Base-by-base conservation (phyloP, 1,284 basidiomycete genomes). In the Cutaneotrichosporon sp. region DNA sequence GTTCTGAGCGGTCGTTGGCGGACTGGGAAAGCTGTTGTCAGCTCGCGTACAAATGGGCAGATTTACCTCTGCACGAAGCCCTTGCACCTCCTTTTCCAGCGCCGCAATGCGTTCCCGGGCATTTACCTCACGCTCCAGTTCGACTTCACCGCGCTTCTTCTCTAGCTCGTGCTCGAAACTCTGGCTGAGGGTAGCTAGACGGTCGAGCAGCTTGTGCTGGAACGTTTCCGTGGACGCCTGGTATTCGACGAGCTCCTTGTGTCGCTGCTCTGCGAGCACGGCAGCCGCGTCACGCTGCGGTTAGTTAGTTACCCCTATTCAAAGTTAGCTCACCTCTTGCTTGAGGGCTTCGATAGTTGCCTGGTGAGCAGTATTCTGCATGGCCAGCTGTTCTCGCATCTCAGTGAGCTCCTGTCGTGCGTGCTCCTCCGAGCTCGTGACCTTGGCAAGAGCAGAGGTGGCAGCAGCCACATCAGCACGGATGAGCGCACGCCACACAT, bases 1-100 rank as follows among this genome's bases (percentile, higher is more conserved):
- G 46, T 26, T 52, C 49, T 35, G 29, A 17, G 24, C 41, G 41
- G 4, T 20, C 22, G 17, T 17, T 27, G 19, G 26, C 27, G 17
- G 29, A 14, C 11, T 35, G 25, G 0, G 46, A 8, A 12, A 43
- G 34, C 51, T 52, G 46, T 5, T 35, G 32, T 48, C 20, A 52
- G 51, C 32, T 33, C 14, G 10, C 14, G 24, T 8, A 5, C 2
- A 8, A 20, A 1, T 1, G 2, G 4, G 3, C 14, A 4, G 47
- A 25, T 48, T 48, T 29, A 58, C 52, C 49, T 54, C 42, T 1
- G 39, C 17, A 10, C 54, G 49, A 2, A 55, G 49, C n/a, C 26
- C n/a, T 2, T 24, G 22, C 4, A 52, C 42, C 31, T 58, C 49
- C 14, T 35, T 43, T 43, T 54, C 56, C 16, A 58, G 43, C 4